Percentiles rank a stretch among this genome's conserved stretches.
Evolutionary conservation across 1,284 basidiomycete genomes (phyloP).

Genomic region (Cutaneotrichosporon dermatis): DNA sequence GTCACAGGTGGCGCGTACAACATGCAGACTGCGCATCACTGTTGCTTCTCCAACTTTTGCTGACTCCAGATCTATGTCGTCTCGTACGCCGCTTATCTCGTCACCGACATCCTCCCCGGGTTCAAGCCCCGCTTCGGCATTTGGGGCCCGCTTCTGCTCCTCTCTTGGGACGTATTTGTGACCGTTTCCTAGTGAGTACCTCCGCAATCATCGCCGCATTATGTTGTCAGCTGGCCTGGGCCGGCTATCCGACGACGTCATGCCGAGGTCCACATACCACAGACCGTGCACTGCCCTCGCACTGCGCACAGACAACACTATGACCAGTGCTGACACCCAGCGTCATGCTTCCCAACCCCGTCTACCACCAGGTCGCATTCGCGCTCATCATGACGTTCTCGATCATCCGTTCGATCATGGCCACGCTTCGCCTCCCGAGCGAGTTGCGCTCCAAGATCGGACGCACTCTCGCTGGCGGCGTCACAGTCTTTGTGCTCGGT

Average conservation of each 20-base stretch:
- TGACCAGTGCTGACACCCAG: constrained; percentile 24
- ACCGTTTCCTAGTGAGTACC: constrained; percentile 48
- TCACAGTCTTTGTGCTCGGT: constrained; percentile 45
- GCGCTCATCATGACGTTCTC: constrained; percentile 47
- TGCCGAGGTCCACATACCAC: background rate
- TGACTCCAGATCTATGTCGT: constrained; percentile 43
- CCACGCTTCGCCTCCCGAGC: constrained; percentile 32
- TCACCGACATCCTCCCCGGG: constrained; percentile 38
- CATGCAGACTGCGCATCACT: too few species aligned
- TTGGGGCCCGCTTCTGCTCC: constrained; percentile 29
- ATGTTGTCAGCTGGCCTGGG: too few species aligned
- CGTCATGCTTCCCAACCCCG: constrained; percentile 52
- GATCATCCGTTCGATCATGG: constrained; percentile 34
- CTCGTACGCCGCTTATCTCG: constrained; percentile 40
- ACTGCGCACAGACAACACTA: background rate
- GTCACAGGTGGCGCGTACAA: too few species aligned
- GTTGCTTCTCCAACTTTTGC: background rate
- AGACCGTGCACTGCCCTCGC: background rate
- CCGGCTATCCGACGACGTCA: too few species aligned
- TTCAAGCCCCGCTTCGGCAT: constrained; percentile 37
- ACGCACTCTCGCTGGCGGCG: constrained; percentile 32
- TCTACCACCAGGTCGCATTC: constrained; percentile 55
- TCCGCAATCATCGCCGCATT: background rate
- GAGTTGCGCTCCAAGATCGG: constrained; percentile 26
- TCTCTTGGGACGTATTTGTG: constrained; percentile 40